Conservation (phyloP, 169 alveolate species). For the Toxoplasma gondii region DNA sequence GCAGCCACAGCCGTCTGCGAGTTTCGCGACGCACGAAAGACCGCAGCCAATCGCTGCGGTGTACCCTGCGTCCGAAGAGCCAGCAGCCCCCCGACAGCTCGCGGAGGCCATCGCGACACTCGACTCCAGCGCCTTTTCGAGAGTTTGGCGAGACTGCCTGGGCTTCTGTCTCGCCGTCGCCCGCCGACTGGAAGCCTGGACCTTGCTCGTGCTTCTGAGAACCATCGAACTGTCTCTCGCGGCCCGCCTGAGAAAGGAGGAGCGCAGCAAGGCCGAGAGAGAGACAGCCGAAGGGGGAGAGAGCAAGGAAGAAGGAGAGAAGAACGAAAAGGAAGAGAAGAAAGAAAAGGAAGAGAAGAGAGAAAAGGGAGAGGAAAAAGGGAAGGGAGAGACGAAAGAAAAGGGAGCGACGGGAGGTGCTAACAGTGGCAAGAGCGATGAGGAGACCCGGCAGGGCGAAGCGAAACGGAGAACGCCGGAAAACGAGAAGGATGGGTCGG, state of each 20-base stretch:
- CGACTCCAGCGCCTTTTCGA: background rate
- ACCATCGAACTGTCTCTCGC: background rate
- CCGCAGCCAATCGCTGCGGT: background rate
- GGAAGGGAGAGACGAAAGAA: no score
- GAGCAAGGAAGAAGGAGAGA: no score
- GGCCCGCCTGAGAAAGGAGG: background rate
- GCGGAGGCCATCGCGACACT: background rate
- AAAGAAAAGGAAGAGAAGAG: background rate
- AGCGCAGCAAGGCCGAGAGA: background rate
- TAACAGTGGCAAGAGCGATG: no score
- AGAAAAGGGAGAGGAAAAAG: background rate
- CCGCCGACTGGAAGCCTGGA: slow-evolving; percentile 9
- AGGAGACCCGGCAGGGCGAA: no score
- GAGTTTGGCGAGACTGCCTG: background rate
- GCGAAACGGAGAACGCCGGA: no score
- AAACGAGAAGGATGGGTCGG: no score
- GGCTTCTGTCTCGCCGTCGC: background rate
- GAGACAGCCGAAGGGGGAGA: background rate
- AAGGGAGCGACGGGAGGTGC: no score
- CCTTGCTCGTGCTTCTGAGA: background rate
- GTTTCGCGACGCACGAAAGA: background rate
- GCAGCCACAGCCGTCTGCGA: background rate
- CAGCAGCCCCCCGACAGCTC: background rate
- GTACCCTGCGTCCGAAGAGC: background rate
- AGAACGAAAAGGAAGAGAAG: background rate